phyloP scores from a whole-genome alignment of 345 rosid species.

The Microthlaspi erraticum region DNA sequence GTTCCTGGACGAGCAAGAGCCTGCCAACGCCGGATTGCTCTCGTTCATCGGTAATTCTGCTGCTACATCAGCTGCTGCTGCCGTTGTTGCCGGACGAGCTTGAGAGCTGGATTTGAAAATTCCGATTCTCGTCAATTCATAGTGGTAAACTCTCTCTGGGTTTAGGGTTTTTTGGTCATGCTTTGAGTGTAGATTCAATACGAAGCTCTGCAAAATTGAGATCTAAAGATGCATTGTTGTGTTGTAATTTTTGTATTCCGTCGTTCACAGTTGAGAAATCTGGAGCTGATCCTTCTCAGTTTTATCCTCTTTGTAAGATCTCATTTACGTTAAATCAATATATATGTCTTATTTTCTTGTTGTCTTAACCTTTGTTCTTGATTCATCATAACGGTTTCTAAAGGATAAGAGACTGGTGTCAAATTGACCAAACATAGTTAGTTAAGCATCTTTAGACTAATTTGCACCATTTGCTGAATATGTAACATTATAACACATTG shows the following conservation, averaged over 20 bases:
- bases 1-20: constrained; percentile 43
- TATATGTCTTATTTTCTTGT: not conserved
- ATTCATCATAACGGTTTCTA: not conserved
- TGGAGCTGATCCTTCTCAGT: not conserved
- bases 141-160: not conserved
- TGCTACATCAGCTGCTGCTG: constrained; percentile 25
- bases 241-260: not conserved
- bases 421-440: not conserved
- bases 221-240: constrained; percentile 11
- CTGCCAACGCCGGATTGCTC: constrained; percentile 37
- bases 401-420: not conserved
- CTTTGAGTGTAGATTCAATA: constrained; percentile 26
- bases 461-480: not conserved
- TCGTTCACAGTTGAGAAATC: not conserved
- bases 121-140: not conserved
- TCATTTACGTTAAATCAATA: not conserved
- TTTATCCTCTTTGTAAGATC: constrained; percentile 17
- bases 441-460: not conserved
- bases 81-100: constrained; percentile 30
- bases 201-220: not conserved
- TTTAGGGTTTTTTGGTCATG: not conserved
- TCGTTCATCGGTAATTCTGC: constrained; percentile 43
- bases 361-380: not conserved
- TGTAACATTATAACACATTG: not conserved
- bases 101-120: not conserved